phyloP scores from a whole-genome alignment of 352 stramenopile genomes.

The Globisporangium barbulae region DNA sequence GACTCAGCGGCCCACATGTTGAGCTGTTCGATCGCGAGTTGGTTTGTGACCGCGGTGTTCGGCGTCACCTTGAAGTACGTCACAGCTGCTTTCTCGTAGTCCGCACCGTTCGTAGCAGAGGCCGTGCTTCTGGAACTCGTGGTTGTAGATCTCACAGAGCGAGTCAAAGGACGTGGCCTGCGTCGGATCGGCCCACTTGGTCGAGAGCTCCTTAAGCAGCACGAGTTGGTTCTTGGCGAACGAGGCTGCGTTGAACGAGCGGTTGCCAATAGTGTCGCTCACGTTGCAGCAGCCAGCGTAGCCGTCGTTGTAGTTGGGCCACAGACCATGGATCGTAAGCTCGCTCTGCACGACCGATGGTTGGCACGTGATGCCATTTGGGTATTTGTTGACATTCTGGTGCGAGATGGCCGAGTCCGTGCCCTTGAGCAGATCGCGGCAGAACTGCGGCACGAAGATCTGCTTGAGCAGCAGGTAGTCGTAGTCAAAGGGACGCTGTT shows the following conservation, averaged over 20 bases:
- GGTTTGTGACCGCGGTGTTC: constrained; percentile 30
- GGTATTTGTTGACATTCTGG: constrained; percentile 66
- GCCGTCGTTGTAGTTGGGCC: constrained; percentile 73
- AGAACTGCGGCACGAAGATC: constrained; percentile 80
- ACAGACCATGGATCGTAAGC: constrained; percentile 72
- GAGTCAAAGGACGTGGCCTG: constrained; percentile 59
- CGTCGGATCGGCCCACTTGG: constrained; percentile 66
- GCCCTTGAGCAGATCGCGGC: constrained; percentile 64
- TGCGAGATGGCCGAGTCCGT: constrained; percentile 75
- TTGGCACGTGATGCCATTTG: constrained; percentile 46
- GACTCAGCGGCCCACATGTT: constrained; percentile 41
- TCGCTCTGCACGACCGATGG: constrained; percentile 41
- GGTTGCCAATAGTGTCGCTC: constrained; percentile 39
- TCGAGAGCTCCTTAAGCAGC: constrained; percentile 57
- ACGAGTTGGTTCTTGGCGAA: constrained; percentile 57
- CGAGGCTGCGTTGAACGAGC: constrained; percentile 44
- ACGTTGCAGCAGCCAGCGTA: constrained; percentile 69
- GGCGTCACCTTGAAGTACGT: constrained; percentile 69
- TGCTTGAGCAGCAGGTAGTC: constrained; percentile 80
- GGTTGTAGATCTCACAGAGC: constrained; percentile 37
- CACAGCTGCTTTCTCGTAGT: constrained; percentile 51
- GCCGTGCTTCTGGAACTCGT: constrained; percentile 8
- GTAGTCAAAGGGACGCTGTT: constrained; percentile 60
- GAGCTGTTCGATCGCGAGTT: constrained; percentile 43
- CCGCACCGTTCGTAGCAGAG: constrained; percentile 22